Evolutionary conservation across 441 rosid species (phyloP), one percentile per base, ranked within the genome.

Genomic region (Euphorbia schlechtendalii): DNA sequence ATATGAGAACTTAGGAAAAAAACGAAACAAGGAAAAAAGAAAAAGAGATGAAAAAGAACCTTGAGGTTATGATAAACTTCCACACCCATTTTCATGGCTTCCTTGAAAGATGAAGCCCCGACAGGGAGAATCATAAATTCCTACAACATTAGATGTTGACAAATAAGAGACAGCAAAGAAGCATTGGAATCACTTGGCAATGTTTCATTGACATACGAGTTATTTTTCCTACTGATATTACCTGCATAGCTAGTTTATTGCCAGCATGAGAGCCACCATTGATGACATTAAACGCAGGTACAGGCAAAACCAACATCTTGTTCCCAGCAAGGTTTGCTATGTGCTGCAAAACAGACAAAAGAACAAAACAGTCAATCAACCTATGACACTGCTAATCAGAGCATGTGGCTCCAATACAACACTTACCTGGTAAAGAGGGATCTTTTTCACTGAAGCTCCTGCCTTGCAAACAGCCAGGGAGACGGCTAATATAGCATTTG

Each of bases 251-350:
- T 3, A 93, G 88, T 76, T 93, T 90, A 77, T 93, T 93, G 67
- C 97, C 98, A 6, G 97, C 98, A 77, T 93, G 98, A 20, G 98
- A 93, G 48, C 98, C 98, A 69, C 98, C 98, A 36, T 90, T 92
- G 74, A 92, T 90, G 75, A 93, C 98, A 69, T 90, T 92, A 76
- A 93, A 93, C 48, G 99, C 99, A 12, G 97, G 98, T 30, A 93
- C 95, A 2, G 98, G 98, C 14, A 93, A 77, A 59, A 93, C 92
- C 83, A 93, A 73, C 54, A 82, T 82, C 25, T 76, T 79, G 88
- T 93, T 93, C 5, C 98, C 95, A 32, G 97, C 92, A 66, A 93
- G 90, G 70, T 90, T 85, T 17, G 96, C 98, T 74, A 90, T 90
- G 77, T 93, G 98, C 97, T 90, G 88, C 82, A 77, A 9, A 24